phyloP scores from a whole-genome alignment of 129 eudicot species.

The Arctium lappa region DNA sequence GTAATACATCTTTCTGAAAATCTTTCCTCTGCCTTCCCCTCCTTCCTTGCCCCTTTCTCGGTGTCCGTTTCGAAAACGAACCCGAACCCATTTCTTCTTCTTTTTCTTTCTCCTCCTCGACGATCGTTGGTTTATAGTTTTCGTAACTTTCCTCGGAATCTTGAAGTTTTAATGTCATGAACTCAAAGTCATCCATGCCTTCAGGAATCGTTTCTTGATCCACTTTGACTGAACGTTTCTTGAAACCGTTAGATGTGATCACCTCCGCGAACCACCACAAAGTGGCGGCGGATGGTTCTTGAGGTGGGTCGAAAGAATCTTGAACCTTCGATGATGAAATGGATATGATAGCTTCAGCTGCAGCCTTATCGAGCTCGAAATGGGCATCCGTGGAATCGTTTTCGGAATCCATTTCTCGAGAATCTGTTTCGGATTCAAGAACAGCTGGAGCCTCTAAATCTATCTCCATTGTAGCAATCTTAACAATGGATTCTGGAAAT shows the following conservation, averaged over 20 bases:
- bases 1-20: slow-evolving; percentile 69
- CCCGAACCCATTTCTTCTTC: slow-evolving; percentile 16
- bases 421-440: slow-evolving; percentile 35
- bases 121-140: slow-evolving; percentile 22
- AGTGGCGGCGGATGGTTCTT: slow-evolving; percentile 18
- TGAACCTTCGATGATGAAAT: slow-evolving; percentile 37
- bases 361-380: slow-evolving; percentile 41
- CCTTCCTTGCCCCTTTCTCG: slow-evolving; percentile 53
- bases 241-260: slow-evolving; percentile 30
- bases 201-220: slow-evolving; percentile 42
- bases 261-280: slow-evolving; percentile 68
- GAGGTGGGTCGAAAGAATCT: slow-evolving; percentile 10
- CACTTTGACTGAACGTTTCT: background rate
- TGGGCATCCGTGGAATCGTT: slow-evolving; percentile 20
- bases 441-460: slow-evolving; percentile 63
- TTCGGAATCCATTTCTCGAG: background rate
- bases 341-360: slow-evolving; percentile 65
- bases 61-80: slow-evolving; percentile 24
- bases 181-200: slow-evolving; percentile 76
- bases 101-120: slow-evolving; percentile 27
- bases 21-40: slow-evolving; percentile 60
- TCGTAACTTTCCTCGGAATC: slow-evolving; percentile 39
- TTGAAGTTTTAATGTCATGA: slow-evolving; percentile 64
- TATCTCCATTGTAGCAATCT: slow-evolving; percentile 54
- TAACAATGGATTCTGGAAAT: slow-evolving; percentile 48